Percentiles rank a stretch among this genome's conserved stretches.
phyloP scores from a whole-genome alignment of 805 yeast species.

The Candida qinlingensis region DNA sequence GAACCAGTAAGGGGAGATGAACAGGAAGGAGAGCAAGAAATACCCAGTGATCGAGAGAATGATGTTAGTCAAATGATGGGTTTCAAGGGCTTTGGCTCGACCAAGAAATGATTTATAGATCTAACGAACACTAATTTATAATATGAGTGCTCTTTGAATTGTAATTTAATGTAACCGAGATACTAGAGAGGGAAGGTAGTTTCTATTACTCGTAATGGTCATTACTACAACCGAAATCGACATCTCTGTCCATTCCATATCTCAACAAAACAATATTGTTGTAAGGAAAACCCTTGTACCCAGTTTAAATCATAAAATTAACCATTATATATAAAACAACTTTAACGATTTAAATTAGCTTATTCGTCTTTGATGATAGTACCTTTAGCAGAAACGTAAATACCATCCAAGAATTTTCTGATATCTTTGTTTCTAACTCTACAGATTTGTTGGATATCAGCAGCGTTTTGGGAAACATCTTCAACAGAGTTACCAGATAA shows the following conservation, averaged over 20 bases:
- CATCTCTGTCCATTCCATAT: constrained; percentile 2
- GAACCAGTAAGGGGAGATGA: constrained; percentile 35
- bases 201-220: background rate
- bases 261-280: constrained; percentile 12
- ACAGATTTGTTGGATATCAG: constrained; percentile 96
- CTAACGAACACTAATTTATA: background rate
- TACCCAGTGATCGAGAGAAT: constrained; percentile 15
- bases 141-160: background rate
- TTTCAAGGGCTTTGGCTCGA: constrained; percentile 46
- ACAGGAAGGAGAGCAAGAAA: constrained; percentile 18
- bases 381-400: constrained; percentile 96
- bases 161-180: background rate
- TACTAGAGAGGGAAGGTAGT: background rate
- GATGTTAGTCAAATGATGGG: constrained; percentile 49
- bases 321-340: constrained; percentile 3
- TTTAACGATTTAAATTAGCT: constrained; percentile 7
- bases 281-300: constrained; percentile 1
- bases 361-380: constrained; percentile 64
- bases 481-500: constrained; percentile 94
- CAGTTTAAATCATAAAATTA: constrained; percentile 9
- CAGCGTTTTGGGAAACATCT: constrained; percentile 97
- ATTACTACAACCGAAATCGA: constrained; percentile 3
- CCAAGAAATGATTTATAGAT: constrained; percentile 30
- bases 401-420: constrained; percentile 99
- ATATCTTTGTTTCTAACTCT: constrained; percentile 99